Conservation (phyloP, 2,329 filamentous ascomycete species). For the Talaromyces sp. region DNA sequence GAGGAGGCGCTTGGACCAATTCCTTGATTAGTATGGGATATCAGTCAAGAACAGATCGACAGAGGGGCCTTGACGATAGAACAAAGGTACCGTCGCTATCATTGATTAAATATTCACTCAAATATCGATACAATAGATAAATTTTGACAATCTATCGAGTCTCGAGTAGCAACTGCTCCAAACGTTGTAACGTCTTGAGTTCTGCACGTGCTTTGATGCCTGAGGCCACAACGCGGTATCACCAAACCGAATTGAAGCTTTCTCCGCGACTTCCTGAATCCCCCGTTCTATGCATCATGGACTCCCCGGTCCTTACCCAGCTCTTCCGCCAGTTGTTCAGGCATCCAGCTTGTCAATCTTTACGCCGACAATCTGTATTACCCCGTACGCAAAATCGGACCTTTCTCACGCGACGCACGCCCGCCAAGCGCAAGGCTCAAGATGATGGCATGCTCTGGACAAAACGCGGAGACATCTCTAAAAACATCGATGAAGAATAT, state of each 20-base stretch:
- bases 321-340: slow-evolving; percentile 85
- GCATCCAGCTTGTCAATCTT: slow-evolving; percentile 66
- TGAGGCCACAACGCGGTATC: slow-evolving; percentile 8
- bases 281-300: slow-evolving; percentile 59
- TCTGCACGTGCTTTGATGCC: slow-evolving; percentile 20
- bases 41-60: neutral
- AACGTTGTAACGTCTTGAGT: neutral
- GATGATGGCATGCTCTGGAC: slow-evolving; percentile 77
- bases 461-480: slow-evolving; percentile 74
- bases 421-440: slow-evolving; percentile 41
- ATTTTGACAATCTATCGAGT: no score
- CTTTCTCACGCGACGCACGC: slow-evolving; percentile 37
- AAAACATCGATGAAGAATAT: slow-evolving; percentile 80
- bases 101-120: no score
- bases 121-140: no score
- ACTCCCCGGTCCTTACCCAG: slow-evolving; percentile 75
- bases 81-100: neutral
- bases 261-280: slow-evolving; percentile 2
- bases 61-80: neutral
- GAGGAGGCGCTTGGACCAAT: slow-evolving; percentile 44
- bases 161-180: neutral
- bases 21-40: neutral
- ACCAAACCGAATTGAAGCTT: slow-evolving; percentile 2
- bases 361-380: slow-evolving; percentile 43
- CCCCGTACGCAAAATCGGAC: slow-evolving; percentile 36